Percentiles rank a stretch among this genome's conserved stretches.
These are phyloP conservation scores for Neurospora sp. DNA, from an alignment of 495 filamentous ascomycete genomes.

Conservation along the genomic window DNA sequence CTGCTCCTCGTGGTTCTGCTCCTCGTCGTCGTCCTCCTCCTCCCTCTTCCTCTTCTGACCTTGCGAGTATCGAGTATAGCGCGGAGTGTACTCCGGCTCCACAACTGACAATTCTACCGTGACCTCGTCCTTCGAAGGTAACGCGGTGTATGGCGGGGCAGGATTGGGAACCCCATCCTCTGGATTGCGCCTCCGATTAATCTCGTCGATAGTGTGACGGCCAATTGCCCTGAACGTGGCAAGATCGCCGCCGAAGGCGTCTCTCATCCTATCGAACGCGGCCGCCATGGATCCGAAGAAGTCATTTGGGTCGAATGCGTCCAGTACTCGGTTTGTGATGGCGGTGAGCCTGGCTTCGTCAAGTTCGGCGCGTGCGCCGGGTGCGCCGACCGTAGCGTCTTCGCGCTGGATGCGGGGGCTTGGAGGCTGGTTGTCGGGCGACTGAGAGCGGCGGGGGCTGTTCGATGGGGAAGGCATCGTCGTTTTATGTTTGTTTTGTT, in stretches of 20 bases:
- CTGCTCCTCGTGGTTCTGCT: background rate
- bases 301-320: background rate
- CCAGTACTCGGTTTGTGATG: background rate
- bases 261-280: background rate
- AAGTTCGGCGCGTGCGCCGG: background rate
- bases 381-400: background rate
- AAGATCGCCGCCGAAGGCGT: background rate
- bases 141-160: background rate
- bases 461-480: background rate
- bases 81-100: background rate
- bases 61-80: background rate
- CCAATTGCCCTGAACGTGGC: background rate
- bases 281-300: background rate
- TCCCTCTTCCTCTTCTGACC: background rate
- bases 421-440: background rate
- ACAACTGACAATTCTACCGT: background rate
- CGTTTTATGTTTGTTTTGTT: background rate
- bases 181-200: background rate
- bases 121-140: background rate
- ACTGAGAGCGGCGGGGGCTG: background rate
- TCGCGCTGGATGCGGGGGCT: background rate
- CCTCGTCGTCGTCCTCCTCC: background rate
- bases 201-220: fast-evolving
- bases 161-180: background rate
- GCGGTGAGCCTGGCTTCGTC: background rate